Percentiles rank a stretch among this genome's conserved stretches.
Evolutionary conservation across 306 rosid species (phyloP).

Genomic region (Fagus crenata): DNA sequence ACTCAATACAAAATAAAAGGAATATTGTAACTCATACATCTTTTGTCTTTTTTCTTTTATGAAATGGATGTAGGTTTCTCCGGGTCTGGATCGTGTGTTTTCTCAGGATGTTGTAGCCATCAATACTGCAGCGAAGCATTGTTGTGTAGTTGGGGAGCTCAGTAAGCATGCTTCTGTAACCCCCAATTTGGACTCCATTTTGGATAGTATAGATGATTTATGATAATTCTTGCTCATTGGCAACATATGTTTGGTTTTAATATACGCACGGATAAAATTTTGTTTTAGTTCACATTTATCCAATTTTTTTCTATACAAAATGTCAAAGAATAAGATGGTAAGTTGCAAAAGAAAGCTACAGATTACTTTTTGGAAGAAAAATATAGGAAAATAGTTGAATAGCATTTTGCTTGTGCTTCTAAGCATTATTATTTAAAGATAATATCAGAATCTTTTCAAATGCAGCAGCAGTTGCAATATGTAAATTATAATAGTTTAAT

Average conservation of each 20-base stretch:
- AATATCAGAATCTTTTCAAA: not conserved
- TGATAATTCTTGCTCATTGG: slow-evolving; percentile 30
- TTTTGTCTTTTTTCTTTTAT: not conserved
- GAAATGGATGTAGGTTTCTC: slow-evolving; percentile 56
- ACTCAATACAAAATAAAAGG: not conserved
- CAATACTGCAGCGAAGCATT: slow-evolving; percentile 55
- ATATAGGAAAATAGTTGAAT: not conserved
- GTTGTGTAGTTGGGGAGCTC: slow-evolving; percentile 63
- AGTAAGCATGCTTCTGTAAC: slow-evolving; percentile 56
- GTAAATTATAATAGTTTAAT: not conserved
- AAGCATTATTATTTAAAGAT: not conserved
- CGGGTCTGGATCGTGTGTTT: slow-evolving; percentile 69
- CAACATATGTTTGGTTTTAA: slow-evolving; percentile 21
- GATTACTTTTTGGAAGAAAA: not conserved
- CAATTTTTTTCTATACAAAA: not conserved
- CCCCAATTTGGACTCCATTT: slow-evolving; percentile 60
- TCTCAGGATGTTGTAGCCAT: slow-evolving; percentile 66
- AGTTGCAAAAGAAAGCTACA: not conserved
- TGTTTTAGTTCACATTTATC: not conserved
- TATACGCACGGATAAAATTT: not conserved
- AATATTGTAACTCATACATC: slow-evolving; percentile 4
- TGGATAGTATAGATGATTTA: slow-evolving; percentile 42
- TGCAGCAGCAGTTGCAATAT: not conserved
- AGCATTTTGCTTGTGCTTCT: not conserved
- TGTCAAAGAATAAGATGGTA: not conserved